These are phyloP conservation scores for Clohesyomyces aquaticus DNA, from an alignment of 495 filamentous ascomycete species.

Conservation along the genomic window DNA sequence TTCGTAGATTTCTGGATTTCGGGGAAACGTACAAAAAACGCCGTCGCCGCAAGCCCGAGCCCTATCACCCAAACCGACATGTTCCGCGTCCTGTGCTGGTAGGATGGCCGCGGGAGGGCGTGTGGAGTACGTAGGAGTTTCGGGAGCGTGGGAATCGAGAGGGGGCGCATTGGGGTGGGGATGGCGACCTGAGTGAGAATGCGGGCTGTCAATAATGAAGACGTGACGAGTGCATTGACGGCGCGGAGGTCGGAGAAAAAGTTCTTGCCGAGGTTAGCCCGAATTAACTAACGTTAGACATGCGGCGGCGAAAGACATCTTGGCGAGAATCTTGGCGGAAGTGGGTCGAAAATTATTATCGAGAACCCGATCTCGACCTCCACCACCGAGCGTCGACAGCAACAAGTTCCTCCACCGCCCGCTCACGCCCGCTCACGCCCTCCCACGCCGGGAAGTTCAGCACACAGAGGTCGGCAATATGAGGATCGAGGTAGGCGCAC, in stretches of 20 bases:
- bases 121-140: neutral
- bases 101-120: neutral
- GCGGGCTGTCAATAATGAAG: too few species aligned
- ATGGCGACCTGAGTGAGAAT: too few species aligned
- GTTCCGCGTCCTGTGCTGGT: neutral
- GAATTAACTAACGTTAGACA: too few species aligned
- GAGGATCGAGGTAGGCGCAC: constrained; percentile 62
- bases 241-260: constrained; percentile 16
- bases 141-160: neutral
- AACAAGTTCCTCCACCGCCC: constrained; percentile 7
- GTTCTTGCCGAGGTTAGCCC: constrained; percentile 3
- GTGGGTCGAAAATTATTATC: constrained; percentile 2
- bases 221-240: constrained; percentile 1
- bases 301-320: constrained; percentile 7
- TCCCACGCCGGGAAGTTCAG: neutral
- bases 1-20: too few species aligned
- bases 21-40: constrained; percentile 51
- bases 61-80: constrained; percentile 83
- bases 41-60: constrained; percentile 67
- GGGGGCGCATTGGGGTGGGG: too few species aligned
- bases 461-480: constrained; percentile 21
- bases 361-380: neutral
- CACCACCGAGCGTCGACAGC: neutral
- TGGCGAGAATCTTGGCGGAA: constrained; percentile 14
- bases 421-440: too few species aligned